Percentiles rank a stretch among this genome's conserved stretches.
Evolutionary conservation across 2,329 filamentous ascomycete species (phyloP).

Genomic region (Pezizomycotina sp.): DNA sequence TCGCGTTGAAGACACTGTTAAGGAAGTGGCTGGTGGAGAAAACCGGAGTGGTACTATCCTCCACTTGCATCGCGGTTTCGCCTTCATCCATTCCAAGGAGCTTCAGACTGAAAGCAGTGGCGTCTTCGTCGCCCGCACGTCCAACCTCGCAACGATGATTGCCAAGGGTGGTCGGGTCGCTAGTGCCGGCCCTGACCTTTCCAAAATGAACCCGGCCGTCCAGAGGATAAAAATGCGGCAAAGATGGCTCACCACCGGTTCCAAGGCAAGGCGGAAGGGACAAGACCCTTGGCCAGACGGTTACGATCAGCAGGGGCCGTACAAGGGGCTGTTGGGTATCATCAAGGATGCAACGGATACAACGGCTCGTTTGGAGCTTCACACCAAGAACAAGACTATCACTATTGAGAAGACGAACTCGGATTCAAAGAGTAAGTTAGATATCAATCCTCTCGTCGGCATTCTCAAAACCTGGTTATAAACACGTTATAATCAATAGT

Average conservation of each 20-base stretch:
- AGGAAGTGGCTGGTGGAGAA: conserved; percentile 65
- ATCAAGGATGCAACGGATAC: conserved; percentile 86
- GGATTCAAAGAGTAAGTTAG: conserved; percentile 59
- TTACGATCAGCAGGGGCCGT: conserved; percentile 74
- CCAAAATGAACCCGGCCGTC: conserved; percentile 80
- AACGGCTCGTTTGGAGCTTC: conserved; percentile 75
- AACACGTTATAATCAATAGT: conserved; percentile 20
- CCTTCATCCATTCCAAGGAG: conserved; percentile 75
- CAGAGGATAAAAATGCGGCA: conserved; percentile 46
- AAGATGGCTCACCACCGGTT: conserved; percentile 50
- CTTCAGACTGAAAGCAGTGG: conserved; percentile 65
- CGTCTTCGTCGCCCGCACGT: conserved; percentile 72
- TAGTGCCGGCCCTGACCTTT: conserved; percentile 56
- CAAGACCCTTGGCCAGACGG: conserved; percentile 73
- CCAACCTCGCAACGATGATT: conserved; percentile 77
- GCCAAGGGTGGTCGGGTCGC: conserved; percentile 76
- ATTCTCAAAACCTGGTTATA: conserved; percentile 1
- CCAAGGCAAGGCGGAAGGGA: conserved; percentile 43
- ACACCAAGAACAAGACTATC: conserved; percentile 84
- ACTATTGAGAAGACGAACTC: conserved; percentile 70
- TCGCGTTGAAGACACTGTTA: conserved; percentile 75
- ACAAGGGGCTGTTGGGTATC: conserved; percentile 86
- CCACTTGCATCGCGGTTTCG: conserved; percentile 81
- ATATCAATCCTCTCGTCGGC: not conserved
- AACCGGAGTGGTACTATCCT: conserved; percentile 74